Evolutionary conservation across 1,284 basidiomycete species (phyloP).

Genomic region (Mycena citricolor): DNA sequence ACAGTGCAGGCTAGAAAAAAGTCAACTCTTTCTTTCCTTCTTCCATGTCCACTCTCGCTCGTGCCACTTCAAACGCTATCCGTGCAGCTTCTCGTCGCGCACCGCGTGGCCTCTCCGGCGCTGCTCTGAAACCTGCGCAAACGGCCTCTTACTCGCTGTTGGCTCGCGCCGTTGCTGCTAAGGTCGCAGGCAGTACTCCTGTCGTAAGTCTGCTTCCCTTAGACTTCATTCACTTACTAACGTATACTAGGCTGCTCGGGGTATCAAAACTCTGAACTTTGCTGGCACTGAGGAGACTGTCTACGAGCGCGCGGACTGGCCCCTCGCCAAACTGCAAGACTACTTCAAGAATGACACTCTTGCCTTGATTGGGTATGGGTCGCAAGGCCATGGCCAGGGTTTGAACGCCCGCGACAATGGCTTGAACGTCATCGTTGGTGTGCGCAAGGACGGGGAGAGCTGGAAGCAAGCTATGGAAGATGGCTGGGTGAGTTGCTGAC

Average conservation of each 20-base stretch:
- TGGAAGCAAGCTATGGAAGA: constrained; percentile 97
- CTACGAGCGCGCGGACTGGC: constrained; percentile 99
- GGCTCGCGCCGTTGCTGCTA: constrained; percentile 48
- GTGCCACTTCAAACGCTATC: constrained; percentile 56
- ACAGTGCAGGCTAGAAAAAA: too few species aligned
- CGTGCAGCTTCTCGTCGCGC: constrained; percentile 63
- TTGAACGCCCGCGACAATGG: constrained; percentile 99
- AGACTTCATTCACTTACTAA: constrained; percentile 15
- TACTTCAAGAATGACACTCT: constrained; percentile 99
- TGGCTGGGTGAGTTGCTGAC: constrained; percentile 89
- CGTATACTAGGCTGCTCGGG: constrained; percentile 53
- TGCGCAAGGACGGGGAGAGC: constrained; percentile 93
- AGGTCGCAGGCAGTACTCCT: constrained; percentile 38
- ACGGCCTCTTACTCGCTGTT: constrained; percentile 76
- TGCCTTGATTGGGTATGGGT: constrained; percentile 98
- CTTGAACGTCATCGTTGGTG: constrained; percentile 98
- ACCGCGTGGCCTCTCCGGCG: constrained; percentile 46
- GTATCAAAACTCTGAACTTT: constrained; percentile 97
- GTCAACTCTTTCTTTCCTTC: constrained; percentile 30
- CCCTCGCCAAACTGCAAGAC: constrained; percentile 94
- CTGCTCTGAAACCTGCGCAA: constrained; percentile 44
- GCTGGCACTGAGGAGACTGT: constrained; percentile 94
- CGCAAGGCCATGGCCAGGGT: constrained; percentile 98
- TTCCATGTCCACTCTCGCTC: constrained; percentile 63
- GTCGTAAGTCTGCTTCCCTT: constrained; percentile 43